phyloP scores from a whole-genome alignment of 192 early-diverging fungal species.

The Coemansia sp. region DNA sequence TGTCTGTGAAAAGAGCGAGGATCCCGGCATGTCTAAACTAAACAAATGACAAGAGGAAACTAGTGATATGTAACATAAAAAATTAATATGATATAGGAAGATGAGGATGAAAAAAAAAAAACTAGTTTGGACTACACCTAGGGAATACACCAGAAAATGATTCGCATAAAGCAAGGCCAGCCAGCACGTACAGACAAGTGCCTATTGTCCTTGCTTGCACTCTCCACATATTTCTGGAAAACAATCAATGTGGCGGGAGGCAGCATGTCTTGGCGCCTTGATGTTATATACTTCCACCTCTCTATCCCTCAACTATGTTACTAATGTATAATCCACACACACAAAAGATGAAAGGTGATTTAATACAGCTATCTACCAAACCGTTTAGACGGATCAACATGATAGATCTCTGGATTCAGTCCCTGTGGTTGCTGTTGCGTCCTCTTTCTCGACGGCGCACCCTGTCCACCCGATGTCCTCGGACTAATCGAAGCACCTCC shows the following conservation, averaged over 20 bases:
- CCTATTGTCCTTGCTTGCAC: not conserved
- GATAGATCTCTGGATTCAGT: constrained; percentile 35
- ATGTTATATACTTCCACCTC: not conserved
- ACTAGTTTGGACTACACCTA: not conserved
- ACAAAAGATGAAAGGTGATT: not conserved
- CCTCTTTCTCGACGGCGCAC: constrained; percentile 19
- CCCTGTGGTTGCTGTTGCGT: constrained; percentile 11
- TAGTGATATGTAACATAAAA: not conserved
- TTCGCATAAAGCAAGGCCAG: not conserved
- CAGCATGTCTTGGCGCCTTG: constrained; percentile 1
- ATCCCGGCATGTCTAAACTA: not conserved
- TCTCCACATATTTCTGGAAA: not conserved
- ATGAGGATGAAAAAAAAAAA: not conserved
- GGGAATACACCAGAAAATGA: not conserved
- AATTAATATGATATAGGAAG: not conserved
- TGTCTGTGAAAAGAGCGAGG: not conserved
- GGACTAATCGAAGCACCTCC: constrained; percentile 21
- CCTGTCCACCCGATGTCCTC: constrained; percentile 5
- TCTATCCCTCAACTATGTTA: not conserved
- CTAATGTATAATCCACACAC: not conserved
- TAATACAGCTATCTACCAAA: constrained; percentile 12
- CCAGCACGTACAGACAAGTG: not conserved
- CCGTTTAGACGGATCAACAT: constrained; percentile 32
- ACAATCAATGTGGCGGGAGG: not conserved
- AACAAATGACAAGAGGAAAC: not conserved